A percentile compares a stretch with the other conserved stretches of the same genome.
Evolutionary conservation across 805 yeast genomes (phyloP).

Genomic region (Candida endomychidarum): DNA sequence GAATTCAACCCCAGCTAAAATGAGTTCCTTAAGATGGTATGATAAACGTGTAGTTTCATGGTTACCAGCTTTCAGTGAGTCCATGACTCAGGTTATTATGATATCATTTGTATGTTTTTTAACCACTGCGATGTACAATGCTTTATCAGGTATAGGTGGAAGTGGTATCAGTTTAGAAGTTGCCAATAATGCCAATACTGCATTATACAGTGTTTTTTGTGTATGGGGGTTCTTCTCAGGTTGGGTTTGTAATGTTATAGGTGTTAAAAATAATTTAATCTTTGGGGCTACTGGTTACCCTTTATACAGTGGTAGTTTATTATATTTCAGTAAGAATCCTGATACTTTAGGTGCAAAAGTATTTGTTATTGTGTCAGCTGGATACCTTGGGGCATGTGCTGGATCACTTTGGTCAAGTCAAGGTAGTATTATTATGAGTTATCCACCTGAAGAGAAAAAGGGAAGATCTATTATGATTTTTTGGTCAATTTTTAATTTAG

Average conservation of each 20-base stretch:
- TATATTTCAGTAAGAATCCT: conserved; percentile 32
- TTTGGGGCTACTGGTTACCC: conserved; percentile 59
- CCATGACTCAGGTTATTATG: conserved; percentile 39
- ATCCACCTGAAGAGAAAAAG: conserved; percentile 52
- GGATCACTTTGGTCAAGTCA: conserved; percentile 58
- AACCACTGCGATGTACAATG: conserved; percentile 53
- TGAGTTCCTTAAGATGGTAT: conserved; percentile 33
- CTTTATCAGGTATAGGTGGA: conserved; percentile 47
- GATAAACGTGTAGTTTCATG: conserved; percentile 23
- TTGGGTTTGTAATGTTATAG: conserved; percentile 51
- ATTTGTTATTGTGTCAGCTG: conserved; percentile 55
- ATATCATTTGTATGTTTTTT: conserved; percentile 48
- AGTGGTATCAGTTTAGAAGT: conserved; percentile 43
- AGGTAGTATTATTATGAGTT: conserved; percentile 54
- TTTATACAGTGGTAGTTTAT: conserved; percentile 43
- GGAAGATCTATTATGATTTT: conserved; percentile 55
- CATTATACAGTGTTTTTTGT: conserved; percentile 55
- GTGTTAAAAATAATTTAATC: conserved; percentile 43
- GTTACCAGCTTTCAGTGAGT: conserved; percentile 36
- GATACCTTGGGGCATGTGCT: conserved; percentile 56
- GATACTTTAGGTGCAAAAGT: conserved; percentile 45
- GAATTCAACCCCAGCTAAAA: neutral
- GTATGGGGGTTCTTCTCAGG: conserved; percentile 58
- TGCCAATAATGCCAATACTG: conserved; percentile 51
- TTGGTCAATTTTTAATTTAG: conserved; percentile 61